A percentile compares a stretch with the other conserved stretches of the same genome.
Conservation (phyloP, 495 filamentous ascomycete species). For the Lophium mytilinum region DNA sequence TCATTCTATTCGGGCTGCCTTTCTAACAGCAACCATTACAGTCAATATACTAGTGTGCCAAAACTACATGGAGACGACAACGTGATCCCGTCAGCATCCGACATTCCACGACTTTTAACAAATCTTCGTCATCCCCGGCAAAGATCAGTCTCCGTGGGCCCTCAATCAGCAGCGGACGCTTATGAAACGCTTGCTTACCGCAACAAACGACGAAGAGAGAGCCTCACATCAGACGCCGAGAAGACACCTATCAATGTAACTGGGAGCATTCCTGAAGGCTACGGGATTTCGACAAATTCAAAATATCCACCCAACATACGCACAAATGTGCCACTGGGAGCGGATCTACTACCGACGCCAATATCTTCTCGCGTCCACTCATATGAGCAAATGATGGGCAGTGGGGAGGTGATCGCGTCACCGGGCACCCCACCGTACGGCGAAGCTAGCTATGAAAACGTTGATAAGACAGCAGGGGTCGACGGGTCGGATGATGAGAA, state of each 20-base stretch:
- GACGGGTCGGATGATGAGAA: conserved; percentile 45
- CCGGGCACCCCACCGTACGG: conserved; percentile 34
- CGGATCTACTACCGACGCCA: conserved; percentile 25
- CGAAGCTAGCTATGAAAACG: conserved; percentile 25
- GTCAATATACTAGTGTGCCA: conserved; percentile 81
- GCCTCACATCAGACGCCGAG: conserved; percentile 36
- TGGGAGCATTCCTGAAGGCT: neutral
- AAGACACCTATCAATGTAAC: conserved; percentile 1
- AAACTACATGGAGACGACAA: conserved; percentile 71
- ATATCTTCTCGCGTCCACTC: conserved; percentile 44
- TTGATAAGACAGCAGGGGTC: conserved; percentile 26
- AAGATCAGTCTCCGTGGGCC: conserved; percentile 82
- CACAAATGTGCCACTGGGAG: conserved; percentile 5
- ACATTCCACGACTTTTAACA: conserved; percentile 68
- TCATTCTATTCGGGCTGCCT: neutral
- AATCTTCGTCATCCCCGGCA: conserved; percentile 71
- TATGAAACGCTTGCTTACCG: conserved; percentile 94
- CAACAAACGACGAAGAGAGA: conserved; percentile 72
- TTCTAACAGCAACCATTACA: conserved; percentile 23
- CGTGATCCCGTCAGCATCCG: conserved; percentile 73
- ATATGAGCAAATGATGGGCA: conserved; percentile 65
- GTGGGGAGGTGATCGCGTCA: conserved; percentile 39
- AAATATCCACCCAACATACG: neutral
- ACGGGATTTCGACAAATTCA: neutral
- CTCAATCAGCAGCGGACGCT: conserved; percentile 90